Conservation (phyloP, 2,329 filamentous ascomycete species). For the Colletotrichum horii region DNA sequence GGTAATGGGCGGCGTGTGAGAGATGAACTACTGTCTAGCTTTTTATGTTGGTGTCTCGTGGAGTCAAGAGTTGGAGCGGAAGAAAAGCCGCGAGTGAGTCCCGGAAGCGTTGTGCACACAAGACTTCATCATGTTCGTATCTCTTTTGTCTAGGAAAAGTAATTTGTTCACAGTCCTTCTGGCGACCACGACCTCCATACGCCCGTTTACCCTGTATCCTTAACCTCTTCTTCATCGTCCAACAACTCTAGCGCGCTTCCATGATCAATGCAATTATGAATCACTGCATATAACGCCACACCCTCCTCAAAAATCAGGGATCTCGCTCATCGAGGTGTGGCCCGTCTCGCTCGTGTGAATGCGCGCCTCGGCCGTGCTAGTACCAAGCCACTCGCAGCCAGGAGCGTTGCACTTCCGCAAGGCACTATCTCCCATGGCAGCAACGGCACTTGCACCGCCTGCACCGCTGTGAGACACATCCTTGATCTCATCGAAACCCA, state of each 20-base stretch:
- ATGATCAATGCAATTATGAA: background rate
- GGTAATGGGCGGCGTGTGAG: conserved; percentile 26
- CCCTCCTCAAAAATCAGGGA: conserved; percentile 34
- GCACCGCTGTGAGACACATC: conserved; percentile 56
- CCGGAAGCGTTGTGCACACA: background rate
- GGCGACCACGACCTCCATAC: background rate
- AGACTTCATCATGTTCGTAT: background rate
- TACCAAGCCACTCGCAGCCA: conserved; percentile 68
- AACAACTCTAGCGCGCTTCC: background rate
- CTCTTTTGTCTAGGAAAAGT: background rate
- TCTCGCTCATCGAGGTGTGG: conserved; percentile 51
- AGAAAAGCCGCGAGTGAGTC: background rate
- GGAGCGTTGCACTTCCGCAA: conserved; percentile 73
- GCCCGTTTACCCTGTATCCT: background rate
- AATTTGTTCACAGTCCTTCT: background rate
- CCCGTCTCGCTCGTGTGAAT: conserved; percentile 66
- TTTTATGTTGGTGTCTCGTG: background rate
- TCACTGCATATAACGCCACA: background rate
- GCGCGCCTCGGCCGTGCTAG: conserved; percentile 65
- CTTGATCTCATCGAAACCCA: conserved; percentile 68
- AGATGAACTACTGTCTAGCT: background rate
- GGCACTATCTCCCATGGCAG: conserved; percentile 54
- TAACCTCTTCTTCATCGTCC: background rate
- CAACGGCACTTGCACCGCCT: background rate
- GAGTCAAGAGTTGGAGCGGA: background rate